Evolutionary conservation across 2,329 filamentous ascomycete species (phyloP).

Genomic region (Aspergillus versicolor): DNA sequence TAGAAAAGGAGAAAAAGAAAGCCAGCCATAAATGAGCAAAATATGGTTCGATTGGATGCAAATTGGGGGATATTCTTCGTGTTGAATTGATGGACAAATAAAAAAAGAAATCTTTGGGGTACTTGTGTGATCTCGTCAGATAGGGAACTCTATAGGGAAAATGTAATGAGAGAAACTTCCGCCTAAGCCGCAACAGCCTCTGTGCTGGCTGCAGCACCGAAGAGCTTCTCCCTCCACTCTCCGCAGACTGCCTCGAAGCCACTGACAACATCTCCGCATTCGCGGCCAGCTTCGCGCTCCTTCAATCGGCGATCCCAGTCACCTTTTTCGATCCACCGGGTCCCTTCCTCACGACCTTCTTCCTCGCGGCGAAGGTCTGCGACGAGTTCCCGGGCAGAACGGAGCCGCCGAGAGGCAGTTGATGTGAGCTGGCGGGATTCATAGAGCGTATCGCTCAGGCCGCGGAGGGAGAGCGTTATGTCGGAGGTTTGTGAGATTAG

Average conservation of each 20-base stretch:
- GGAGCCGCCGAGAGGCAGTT: constrained; percentile 74
- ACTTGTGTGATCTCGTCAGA: neutral
- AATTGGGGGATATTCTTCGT: neutral
- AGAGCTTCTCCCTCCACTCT: constrained; percentile 73
- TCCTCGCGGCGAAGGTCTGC: constrained; percentile 81
- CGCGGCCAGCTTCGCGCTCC: constrained; percentile 75
- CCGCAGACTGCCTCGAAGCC: constrained; percentile 92
- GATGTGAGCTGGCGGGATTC: constrained; percentile 89
- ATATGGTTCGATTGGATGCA: neutral
- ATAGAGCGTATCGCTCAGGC: constrained; percentile 86
- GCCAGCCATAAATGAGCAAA: neutral
- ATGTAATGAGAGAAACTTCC: neutral
- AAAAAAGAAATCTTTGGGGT: neutral
- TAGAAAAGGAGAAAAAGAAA: neutral
- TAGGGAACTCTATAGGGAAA: neutral
- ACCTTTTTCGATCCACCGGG: constrained; percentile 75
- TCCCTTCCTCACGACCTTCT: constrained; percentile 77
- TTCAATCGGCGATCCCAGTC: constrained; percentile 78
- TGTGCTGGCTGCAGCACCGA: constrained; percentile 46
- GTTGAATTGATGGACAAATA: neutral
- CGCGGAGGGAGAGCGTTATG: constrained; percentile 75
- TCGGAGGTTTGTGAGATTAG: constrained; percentile 71
- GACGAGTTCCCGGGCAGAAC: constrained; percentile 80
- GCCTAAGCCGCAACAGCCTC: constrained; percentile 33
- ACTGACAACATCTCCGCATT: constrained; percentile 83